phyloP scores from a whole-genome alignment of 768 basidiomycete genomes.

The Terana coerulea region DNA sequence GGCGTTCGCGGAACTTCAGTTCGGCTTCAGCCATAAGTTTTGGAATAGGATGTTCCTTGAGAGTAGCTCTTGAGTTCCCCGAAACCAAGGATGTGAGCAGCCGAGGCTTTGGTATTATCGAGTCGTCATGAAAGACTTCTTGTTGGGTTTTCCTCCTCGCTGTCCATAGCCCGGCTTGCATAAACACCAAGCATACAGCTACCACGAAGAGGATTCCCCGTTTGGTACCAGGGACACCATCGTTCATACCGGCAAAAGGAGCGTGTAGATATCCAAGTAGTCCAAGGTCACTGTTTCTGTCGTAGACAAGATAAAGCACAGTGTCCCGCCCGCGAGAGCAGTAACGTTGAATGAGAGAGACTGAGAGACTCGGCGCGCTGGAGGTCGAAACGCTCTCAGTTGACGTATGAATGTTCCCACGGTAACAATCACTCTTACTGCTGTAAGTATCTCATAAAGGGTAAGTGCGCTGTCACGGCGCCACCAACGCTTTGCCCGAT shows the following conservation, averaged over 20 bases:
- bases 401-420: no score
- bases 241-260: slow-evolving; percentile 18
- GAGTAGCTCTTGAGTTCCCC: slow-evolving; percentile 14
- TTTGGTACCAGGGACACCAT: slow-evolving; percentile 21
- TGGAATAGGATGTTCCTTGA: slow-evolving; percentile 75
- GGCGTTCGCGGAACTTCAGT: slow-evolving; percentile 56
- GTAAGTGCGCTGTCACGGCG: no score
- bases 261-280: background rate
- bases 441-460: no score
- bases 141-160: slow-evolving; percentile 19
- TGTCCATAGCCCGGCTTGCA: slow-evolving; percentile 32
- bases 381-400: no score
- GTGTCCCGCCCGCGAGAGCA: background rate
- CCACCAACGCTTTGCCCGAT: no score
- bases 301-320: background rate
- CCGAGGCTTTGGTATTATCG: slow-evolving; percentile 18
- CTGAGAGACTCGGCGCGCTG: no score
- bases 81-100: slow-evolving; percentile 21
- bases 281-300: background rate
- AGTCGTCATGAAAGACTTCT: slow-evolving; percentile 23
- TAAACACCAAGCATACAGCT: slow-evolving; percentile 26
- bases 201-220: slow-evolving; percentile 25
- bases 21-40: slow-evolving; percentile 83
- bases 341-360: background rate
- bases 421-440: no score